Evolutionary conservation across 2,329 filamentous ascomycete species (phyloP), one percentile per base, ranked within the genome.

Genomic region (Macrophomina tecta): DNA sequence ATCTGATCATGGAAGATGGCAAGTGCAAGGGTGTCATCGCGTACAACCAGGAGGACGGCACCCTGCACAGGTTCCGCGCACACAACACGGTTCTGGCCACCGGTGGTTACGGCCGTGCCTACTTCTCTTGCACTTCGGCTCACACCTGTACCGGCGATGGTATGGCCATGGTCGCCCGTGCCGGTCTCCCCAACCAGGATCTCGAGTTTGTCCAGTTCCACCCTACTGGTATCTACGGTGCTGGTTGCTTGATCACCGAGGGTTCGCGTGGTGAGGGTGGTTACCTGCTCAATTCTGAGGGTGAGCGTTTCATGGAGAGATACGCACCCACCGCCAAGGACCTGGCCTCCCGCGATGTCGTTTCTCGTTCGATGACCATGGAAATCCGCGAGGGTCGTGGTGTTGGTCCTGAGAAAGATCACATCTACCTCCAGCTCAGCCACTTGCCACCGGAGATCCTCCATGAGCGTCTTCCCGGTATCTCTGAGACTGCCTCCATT

Each of bases 181-280:
- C 95, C 69, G 95, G 95, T 80, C 90, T 99, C 48, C 94, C 95
- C 75, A 97, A 97, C 87, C 95, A 99, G 85, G 95, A 99, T 90
- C 87, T 98, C 70, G 95, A 99, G 81, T 99, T 99, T 82, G 95
- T 99, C 70, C 94, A 99, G 84, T 99, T 99, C 89, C 94, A 99
- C 82, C 94, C 94, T 66, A 97, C 94, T 72, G 94, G 94, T 88
- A 98, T 99, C 83, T 99, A 99, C 81, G 95, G 95, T 76, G 95
- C 94, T 76, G 94, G 94, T 72, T 97, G 94, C 83, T 85, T 99
- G 86, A 99, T 99, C 78, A 98, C 95, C 12, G 94, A 99, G 84
- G 94, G 94, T 75, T 93, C 94, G 73, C 93, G 95, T 86, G 95
- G 95, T 85, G 95, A 98, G 86, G 94, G 94, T 86, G 94, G 94